Percentiles rank a stretch among this genome's conserved stretches.
phyloP scores from a whole-genome alignment of 2,329 filamentous ascomycete species.

The Xylariales sp. region DNA sequence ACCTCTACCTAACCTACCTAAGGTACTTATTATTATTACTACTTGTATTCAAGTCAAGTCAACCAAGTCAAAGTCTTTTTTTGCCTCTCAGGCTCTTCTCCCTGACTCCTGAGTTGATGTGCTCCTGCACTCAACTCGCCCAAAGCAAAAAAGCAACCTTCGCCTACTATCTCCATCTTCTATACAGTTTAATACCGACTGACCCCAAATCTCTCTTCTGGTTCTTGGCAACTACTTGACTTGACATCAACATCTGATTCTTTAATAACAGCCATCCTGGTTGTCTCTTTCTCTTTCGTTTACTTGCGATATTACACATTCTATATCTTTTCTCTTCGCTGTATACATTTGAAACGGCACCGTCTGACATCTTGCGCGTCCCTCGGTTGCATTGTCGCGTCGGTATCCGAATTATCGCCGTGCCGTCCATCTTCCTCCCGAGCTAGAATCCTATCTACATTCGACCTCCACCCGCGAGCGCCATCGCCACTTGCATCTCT shows the following conservation, averaged over 20 bases:
- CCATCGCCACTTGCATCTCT: constrained; percentile 26
- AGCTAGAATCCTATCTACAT: background rate
- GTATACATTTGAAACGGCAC: constrained; percentile 27
- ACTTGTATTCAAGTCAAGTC: background rate
- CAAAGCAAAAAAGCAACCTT: background rate
- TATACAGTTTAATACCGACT: no score
- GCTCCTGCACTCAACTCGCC: constrained; percentile 26
- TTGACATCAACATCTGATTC: background rate
- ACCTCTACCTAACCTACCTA: no score
- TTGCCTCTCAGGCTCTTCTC: background rate
- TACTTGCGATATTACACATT: background rate
- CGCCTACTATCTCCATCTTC: no score
- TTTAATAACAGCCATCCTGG: constrained; percentile 16
- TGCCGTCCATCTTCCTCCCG: constrained; percentile 13
- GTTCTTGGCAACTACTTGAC: background rate
- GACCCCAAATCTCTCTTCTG: background rate
- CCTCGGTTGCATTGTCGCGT: constrained; percentile 27
- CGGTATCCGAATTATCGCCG: constrained; percentile 30
- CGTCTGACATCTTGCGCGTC: constrained; percentile 8
- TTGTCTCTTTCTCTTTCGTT: constrained; percentile 24
- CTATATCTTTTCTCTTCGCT: constrained; percentile 26
- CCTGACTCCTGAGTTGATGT: constrained; percentile 22
- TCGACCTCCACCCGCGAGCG: constrained; percentile 18
- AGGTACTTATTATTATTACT: background rate
- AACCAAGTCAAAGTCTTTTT: no score